These are phyloP conservation scores for Wickerhamomyces queroliae DNA, from an alignment of 805 yeast genomes.

Conservation along the genomic window DNA sequence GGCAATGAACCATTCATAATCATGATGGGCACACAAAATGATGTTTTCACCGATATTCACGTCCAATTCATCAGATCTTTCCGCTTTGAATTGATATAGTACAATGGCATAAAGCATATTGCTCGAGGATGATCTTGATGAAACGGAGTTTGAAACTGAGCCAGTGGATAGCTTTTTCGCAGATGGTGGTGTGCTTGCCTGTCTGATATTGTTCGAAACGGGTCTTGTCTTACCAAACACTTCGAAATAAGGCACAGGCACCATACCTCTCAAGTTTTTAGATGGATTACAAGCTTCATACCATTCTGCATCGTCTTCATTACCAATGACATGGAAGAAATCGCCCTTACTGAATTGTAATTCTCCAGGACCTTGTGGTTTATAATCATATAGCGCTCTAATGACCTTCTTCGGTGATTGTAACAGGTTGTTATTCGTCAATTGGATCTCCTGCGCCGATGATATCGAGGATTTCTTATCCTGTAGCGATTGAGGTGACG, in stretches of 20 bases:
- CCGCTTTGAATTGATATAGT: constrained; percentile 79
- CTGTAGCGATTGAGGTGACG: constrained; percentile 16
- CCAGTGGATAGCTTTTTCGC: constrained; percentile 14
- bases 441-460: constrained; percentile 18
- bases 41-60: constrained; percentile 83
- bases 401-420: constrained; percentile 77
- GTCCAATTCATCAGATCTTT: constrained; percentile 73
- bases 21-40: constrained; percentile 93
- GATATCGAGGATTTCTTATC: constrained; percentile 16
- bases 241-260: constrained; percentile 81
- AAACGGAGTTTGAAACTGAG: constrained; percentile 20
- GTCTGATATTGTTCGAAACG: constrained; percentile 19
- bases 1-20: constrained; percentile 96
- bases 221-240: constrained; percentile 56
- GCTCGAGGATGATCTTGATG: constrained; percentile 14
- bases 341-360: constrained; percentile 77
- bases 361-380: constrained; percentile 77
- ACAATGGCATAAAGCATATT: constrained; percentile 75
- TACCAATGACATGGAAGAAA: constrained; percentile 74
- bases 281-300: constrained; percentile 87
- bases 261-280: constrained; percentile 73
- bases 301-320: constrained; percentile 60
- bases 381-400: constrained; percentile 72
- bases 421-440: constrained; percentile 15
- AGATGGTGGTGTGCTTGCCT: constrained; percentile 7